These are phyloP conservation scores for Phaeosphaeriaceae sp. DNA, from an alignment of 2,329 filamentous ascomycete species.

Conservation along the genomic window DNA sequence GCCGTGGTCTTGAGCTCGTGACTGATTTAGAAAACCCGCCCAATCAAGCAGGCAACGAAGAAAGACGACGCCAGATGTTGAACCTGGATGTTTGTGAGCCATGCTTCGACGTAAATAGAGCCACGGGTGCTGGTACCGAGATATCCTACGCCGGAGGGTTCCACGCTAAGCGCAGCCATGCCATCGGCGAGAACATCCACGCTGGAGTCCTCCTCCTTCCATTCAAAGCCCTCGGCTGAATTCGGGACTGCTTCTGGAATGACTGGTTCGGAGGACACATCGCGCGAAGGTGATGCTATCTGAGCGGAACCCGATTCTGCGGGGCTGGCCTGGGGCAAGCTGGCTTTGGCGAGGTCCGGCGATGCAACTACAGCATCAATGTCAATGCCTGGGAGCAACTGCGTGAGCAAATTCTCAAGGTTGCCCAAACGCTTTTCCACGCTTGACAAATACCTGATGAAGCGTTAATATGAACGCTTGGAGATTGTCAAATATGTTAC, in stretches of 20 bases:
- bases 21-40: slow-evolving; percentile 35
- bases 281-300: neutral
- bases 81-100: slow-evolving; percentile 15
- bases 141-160: slow-evolving; percentile 35
- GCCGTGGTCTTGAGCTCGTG: slow-evolving; percentile 16
- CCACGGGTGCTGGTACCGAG: slow-evolving; percentile 15
- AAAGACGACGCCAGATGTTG: slow-evolving; percentile 34
- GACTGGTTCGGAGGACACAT: slow-evolving; percentile 16
- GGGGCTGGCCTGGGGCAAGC: slow-evolving; percentile 1
- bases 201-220: slow-evolving; percentile 28
- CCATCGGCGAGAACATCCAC: slow-evolving; percentile 32
- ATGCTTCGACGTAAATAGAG: neutral
- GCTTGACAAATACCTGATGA: slow-evolving; percentile 24
- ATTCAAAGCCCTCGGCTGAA: slow-evolving; percentile 33
- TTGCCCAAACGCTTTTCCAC: slow-evolving; percentile 29
- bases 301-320: neutral
- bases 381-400: slow-evolving; percentile 28
- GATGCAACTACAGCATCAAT: slow-evolving; percentile 27
- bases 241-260: slow-evolving; percentile 34
- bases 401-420: slow-evolving; percentile 25
- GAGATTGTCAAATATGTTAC: neutral
- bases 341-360: slow-evolving; percentile 15
- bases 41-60: slow-evolving; percentile 33
- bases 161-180: slow-evolving; percentile 36
- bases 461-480: neutral